Percentiles rank a stretch among this genome's conserved stretches.
Evolutionary conservation across 768 basidiomycete species (phyloP).

Genomic region (Lactarius vividus): DNA sequence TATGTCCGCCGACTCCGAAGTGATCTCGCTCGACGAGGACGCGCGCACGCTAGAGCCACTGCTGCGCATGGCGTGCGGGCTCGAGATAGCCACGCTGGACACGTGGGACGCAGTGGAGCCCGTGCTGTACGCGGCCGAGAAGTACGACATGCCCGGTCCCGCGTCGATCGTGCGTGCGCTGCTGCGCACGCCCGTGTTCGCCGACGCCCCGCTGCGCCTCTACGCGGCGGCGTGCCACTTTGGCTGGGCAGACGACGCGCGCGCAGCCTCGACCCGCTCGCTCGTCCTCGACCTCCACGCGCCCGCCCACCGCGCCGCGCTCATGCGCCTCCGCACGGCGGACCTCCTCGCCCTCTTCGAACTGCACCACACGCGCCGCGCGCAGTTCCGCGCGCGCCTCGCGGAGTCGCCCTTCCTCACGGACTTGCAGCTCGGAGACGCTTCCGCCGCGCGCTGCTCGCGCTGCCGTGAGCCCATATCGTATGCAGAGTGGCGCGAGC

Average conservation of each 20-base stretch:
- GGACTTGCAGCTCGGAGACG: slow-evolving; percentile 38
- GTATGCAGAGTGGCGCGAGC: slow-evolving; percentile 62
- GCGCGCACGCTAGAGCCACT: slow-evolving; percentile 51
- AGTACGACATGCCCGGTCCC: slow-evolving; percentile 69
- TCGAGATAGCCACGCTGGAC: slow-evolving; percentile 47
- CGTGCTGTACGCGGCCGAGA: slow-evolving; percentile 61
- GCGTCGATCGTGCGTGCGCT: slow-evolving; percentile 57
- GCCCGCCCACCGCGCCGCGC: slow-evolving; percentile 42
- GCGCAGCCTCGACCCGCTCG: slow-evolving; percentile 52
- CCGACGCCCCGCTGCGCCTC: slow-evolving; percentile 49
- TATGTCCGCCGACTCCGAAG: slow-evolving; percentile 31
- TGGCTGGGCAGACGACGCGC: slow-evolving; percentile 57
- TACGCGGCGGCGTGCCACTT: slow-evolving; percentile 56
- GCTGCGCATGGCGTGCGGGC: slow-evolving; percentile 60
- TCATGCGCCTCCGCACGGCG: slow-evolving; percentile 47
- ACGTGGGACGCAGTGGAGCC: slow-evolving; percentile 55
- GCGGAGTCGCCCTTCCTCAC: slow-evolving; percentile 52
- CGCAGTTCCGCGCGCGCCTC: slow-evolving; percentile 48
- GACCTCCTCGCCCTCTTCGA: slow-evolving; percentile 55
- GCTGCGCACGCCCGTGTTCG: slow-evolving; percentile 50
- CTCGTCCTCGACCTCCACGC: slow-evolving; percentile 53
- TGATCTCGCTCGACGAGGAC: slow-evolving; percentile 58
- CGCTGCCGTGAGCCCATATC: slow-evolving; percentile 49
- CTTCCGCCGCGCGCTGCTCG: slow-evolving; percentile 51
- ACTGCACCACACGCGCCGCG: slow-evolving; percentile 53